Percentiles rank a stretch among this genome's conserved stretches.
Conservation (phyloP, 805 yeast genomes). For the Brettanomyces bruxellensis region DNA sequence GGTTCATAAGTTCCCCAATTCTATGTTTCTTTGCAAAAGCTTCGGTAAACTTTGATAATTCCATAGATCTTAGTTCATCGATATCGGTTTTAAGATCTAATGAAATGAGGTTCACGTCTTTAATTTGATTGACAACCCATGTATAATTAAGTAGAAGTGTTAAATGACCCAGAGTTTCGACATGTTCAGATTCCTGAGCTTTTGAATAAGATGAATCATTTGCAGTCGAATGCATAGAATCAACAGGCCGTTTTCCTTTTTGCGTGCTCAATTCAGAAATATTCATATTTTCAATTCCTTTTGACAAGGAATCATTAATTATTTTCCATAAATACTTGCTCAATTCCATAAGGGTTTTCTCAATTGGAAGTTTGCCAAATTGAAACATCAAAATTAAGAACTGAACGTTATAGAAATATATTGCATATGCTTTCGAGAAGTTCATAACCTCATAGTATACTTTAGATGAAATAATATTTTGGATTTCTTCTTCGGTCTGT, state of each 20-base stretch:
- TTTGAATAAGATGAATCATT: slow-evolving; percentile 7
- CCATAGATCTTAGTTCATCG: slow-evolving; percentile 23
- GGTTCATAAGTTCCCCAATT: slow-evolving; percentile 60
- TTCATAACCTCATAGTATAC: slow-evolving; percentile 27
- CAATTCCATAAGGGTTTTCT: slow-evolving; percentile 11
- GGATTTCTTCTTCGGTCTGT: slow-evolving; percentile 46
- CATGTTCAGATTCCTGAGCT: background rate
- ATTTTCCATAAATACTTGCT: slow-evolving; percentile 13
- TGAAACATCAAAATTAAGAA: slow-evolving; percentile 12
- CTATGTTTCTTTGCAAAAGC: slow-evolving; percentile 36
- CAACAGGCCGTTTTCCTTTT: no score
- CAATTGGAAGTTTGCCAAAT: slow-evolving; percentile 8
- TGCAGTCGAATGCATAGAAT: slow-evolving; percentile 4
- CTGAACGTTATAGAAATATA: slow-evolving; percentile 34
- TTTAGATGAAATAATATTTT: slow-evolving; percentile 25
- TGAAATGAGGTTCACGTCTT: slow-evolving; percentile 18
- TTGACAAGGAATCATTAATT: slow-evolving; percentile 5
- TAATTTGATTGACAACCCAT: slow-evolving; percentile 37
- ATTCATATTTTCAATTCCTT: background rate
- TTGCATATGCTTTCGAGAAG: slow-evolving; percentile 38
- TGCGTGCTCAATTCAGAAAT: background rate
- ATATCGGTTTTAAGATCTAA: slow-evolving; percentile 17
- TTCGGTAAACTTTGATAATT: slow-evolving; percentile 35
- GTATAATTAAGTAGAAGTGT: slow-evolving; percentile 45
- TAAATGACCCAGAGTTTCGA: slow-evolving; percentile 10